Base-by-base conservation (phyloP, 495 filamentous ascomycete genomes). In the Trichoderma gamsii region DNA sequence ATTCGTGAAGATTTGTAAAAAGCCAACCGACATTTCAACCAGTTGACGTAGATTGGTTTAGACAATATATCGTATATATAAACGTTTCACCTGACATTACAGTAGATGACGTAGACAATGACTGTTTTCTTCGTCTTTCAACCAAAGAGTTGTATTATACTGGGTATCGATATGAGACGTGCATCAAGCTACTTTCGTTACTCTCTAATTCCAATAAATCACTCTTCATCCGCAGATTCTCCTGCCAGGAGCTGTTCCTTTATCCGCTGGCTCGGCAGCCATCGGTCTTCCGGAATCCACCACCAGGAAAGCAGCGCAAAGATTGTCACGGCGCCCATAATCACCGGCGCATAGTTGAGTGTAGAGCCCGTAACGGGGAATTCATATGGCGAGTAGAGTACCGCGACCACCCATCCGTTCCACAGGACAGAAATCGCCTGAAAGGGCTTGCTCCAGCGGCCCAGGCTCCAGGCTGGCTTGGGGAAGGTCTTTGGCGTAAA, bases 331-430 rank as follows among this genome's bases (percentile, higher is more conserved):
- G 88, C 87, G 0, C 86, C 87, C 8, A 88, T 85, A 1, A 86
- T 86, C 0, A 88, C 87, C 2, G 82, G 82, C 0, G 87, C 86
- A 70, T 89, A 89, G 71, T 88, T 87, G 25, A 89, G 72, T 9
- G 85, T 86, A 71, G 86, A 77, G 23, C 76, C 80, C 8, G 81
- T 82, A 0, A 89, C 84, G 0, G 87, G 84, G 66, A 88, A 87
- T 21, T 21, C 56, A 32, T 61, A 61, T 25, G 56, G 56, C 56
- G 56, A 61, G 25, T 21, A 61, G 9, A 61, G 56, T 21, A 61
- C 56, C 6, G 56, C 56, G 25, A 61, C 56, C 8, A 61, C 56
- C 56, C 56, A 61, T 1, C 56, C 56, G 56, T 61, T 61, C 56
- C 56, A 61, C 56, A 61, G 25, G 11, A 61, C 25, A 11, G 56